Percentiles rank a stretch among this genome's conserved stretches.
phyloP scores from a whole-genome alignment of 305 asterid species.

The Fraxinus ornus region DNA sequence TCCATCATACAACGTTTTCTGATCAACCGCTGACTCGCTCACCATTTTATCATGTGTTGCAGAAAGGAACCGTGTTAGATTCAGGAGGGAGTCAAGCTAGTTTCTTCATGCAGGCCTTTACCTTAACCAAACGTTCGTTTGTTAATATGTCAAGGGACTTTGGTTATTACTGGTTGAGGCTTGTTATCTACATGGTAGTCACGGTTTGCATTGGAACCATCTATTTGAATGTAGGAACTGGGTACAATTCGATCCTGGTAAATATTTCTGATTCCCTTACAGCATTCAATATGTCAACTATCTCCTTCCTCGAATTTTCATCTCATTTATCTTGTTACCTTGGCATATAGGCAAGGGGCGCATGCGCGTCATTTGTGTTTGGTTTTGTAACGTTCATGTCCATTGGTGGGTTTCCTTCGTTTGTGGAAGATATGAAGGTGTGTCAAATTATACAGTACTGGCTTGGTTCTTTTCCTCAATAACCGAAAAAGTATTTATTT shows the following conservation, averaged over 20 bases:
- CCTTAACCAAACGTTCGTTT: conserved; percentile 84
- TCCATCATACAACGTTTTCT: conserved; percentile 11
- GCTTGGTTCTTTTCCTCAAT: too few species aligned
- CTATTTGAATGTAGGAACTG: conserved; percentile 83
- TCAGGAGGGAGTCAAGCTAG: conserved; percentile 98
- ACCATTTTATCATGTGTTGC: conserved; percentile 12
- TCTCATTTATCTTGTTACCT: neutral
- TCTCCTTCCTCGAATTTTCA: neutral
- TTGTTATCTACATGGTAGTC: conserved; percentile 50
- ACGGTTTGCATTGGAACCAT: conserved; percentile 50
- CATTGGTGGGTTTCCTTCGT: conserved; percentile 96
- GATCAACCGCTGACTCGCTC: neutral
- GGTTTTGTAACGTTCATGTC: conserved; percentile 98
- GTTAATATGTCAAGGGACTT: conserved; percentile 98
- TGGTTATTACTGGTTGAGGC: conserved; percentile 98
- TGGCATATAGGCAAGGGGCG: conserved; percentile 75
- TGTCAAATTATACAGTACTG: neutral
- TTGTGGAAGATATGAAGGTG: conserved; percentile 98
- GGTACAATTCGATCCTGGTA: conserved; percentile 91
- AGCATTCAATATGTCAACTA: neutral
- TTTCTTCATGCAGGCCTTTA: conserved; percentile 85
- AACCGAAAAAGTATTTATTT: too few species aligned
- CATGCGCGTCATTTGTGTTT: conserved; percentile 85
- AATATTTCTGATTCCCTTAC: neutral
- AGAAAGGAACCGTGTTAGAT: conserved; percentile 95